phyloP scores from a whole-genome alignment of 495 filamentous ascomycete genomes.

The Usnea hakonensis region DNA sequence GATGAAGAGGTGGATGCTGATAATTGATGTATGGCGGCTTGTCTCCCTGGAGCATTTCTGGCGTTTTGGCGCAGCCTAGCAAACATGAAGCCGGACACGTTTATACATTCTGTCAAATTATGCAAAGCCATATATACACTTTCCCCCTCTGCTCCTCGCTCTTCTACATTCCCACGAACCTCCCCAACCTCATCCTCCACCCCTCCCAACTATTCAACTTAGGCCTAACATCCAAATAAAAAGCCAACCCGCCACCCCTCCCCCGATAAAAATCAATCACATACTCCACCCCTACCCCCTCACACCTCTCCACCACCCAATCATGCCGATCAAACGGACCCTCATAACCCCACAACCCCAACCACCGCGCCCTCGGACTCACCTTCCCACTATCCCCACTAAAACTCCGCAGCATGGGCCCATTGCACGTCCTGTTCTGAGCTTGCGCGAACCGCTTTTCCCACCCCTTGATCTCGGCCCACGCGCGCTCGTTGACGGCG shows the following conservation, averaged over 20 bases:
- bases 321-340: slow-evolving; percentile 93
- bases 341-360: slow-evolving; percentile 77
- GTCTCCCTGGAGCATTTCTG: background rate
- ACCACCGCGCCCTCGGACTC: slow-evolving; percentile 74
- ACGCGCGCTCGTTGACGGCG: slow-evolving; percentile 86
- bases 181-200: slow-evolving; percentile 68
- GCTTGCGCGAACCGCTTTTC: slow-evolving; percentile 54
- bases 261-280: slow-evolving; percentile 97
- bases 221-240: slow-evolving; percentile 90
- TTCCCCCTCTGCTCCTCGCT: background rate
- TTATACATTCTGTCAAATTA: background rate
- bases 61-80: background rate
- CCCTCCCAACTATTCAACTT: slow-evolving; percentile 92
- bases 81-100: background rate
- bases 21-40: background rate
- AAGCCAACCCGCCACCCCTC: slow-evolving; percentile 65
- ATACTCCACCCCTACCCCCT: slow-evolving; percentile 77
- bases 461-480: slow-evolving; percentile 79
- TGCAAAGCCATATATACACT: slow-evolving; percentile 9
- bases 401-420: slow-evolving; percentile 54
- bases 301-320: slow-evolving; percentile 90
- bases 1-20: slow-evolving; percentile 31
- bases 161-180: slow-evolving; percentile 47
- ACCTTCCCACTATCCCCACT: slow-evolving; percentile 37
- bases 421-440: slow-evolving; percentile 59